Conservation (phyloP, 305 asterid genomes). For the Rubia peregrina region DNA sequence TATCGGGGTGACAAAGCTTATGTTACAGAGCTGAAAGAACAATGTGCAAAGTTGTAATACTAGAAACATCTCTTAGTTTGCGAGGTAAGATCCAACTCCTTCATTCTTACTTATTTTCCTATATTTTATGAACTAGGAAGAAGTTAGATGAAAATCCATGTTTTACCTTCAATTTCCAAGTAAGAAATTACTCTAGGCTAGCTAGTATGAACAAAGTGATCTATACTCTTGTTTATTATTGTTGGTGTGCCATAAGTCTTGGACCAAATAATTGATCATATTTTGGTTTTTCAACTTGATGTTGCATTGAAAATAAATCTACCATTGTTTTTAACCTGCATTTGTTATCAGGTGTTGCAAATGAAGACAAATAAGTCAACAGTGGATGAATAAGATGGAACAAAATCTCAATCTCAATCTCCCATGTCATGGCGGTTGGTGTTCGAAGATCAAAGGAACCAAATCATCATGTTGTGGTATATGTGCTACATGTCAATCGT, state of each 20-base stretch:
- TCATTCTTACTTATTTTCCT: constrained; percentile 1
- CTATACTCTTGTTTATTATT: too few relatives aligned
- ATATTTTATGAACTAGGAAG: not conserved
- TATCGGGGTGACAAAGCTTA: constrained; percentile 77
- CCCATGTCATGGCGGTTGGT: constrained; percentile 52
- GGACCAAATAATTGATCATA: not conserved
- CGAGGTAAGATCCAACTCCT: constrained; percentile 44
- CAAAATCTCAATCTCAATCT: constrained; percentile 37
- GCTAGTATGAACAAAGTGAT: too few relatives aligned
- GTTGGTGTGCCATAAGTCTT: not conserved
- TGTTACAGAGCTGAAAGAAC: constrained; percentile 84
- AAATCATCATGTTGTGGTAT: constrained; percentile 90
- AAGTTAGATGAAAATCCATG: not conserved
- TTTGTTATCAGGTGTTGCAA: constrained; percentile 67
- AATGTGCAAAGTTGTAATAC: constrained; percentile 91
- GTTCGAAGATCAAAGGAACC: constrained; percentile 77
- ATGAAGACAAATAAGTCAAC: constrained; percentile 63
- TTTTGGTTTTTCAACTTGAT: not conserved
- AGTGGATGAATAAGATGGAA: constrained; percentile 43
- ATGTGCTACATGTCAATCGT: constrained; percentile 82
- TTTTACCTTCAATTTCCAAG: not conserved
- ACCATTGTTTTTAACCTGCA: not conserved
- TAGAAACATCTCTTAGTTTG: constrained; percentile 95
- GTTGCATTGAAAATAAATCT: not conserved
- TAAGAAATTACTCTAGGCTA: not conserved